Percentiles rank a stretch among this genome's conserved stretches.
Evolutionary conservation across 179 eudicot genomes (phyloP).

Genomic region (Spinacia oleracea): DNA sequence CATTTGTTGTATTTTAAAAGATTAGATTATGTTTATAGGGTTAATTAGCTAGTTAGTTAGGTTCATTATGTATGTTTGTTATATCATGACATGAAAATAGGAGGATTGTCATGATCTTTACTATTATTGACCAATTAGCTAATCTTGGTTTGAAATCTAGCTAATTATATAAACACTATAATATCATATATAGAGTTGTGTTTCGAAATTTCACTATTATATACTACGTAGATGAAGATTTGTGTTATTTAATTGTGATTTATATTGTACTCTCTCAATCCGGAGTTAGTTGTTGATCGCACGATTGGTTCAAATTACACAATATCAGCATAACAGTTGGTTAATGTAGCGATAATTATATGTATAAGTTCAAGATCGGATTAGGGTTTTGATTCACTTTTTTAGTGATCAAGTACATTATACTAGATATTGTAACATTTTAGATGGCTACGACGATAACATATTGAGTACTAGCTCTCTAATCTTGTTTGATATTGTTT

Average conservation of each 20-base stretch:
- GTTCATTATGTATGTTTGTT: constrained; percentile 1
- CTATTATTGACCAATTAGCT: constrained; percentile 11
- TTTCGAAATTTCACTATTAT: background rate
- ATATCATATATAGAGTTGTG: background rate
- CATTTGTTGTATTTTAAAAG: constrained; percentile 5
- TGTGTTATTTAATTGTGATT: background rate
- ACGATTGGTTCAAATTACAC: no score
- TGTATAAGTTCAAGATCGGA: no score
- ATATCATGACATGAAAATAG: constrained; percentile 17
- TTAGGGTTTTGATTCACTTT: no score
- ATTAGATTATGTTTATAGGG: constrained; percentile 14
- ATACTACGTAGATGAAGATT: background rate
- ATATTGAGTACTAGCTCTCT: no score
- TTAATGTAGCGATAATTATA: no score
- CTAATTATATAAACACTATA: constrained; percentile 1
- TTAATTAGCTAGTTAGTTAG: constrained; percentile 3
- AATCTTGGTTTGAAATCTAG: constrained; percentile 19
- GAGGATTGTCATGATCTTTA: constrained; percentile 21
- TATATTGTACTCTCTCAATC: no score
- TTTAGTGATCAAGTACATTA: no score
- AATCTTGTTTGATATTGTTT: no score
- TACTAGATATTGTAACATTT: no score
- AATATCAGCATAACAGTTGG: no score
- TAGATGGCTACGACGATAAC: no score
- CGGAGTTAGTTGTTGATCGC: no score